A percentile compares a stretch with the other conserved stretches of the same genome.
phyloP scores from a whole-genome alignment of 2,329 filamentous ascomycete genomes.

The Alternaria triticimaculans region DNA sequence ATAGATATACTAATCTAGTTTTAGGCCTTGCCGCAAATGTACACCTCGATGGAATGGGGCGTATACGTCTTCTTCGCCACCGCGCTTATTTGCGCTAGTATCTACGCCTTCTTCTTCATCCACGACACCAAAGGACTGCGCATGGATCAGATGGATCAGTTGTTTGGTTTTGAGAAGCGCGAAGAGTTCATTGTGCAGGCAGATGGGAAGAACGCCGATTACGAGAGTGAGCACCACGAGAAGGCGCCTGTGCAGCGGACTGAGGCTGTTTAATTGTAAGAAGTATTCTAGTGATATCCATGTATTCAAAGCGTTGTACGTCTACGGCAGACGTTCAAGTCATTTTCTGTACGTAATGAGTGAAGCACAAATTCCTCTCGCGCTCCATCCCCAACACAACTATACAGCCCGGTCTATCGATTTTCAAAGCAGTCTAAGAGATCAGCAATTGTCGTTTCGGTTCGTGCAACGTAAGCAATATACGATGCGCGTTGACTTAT shows the following conservation, averaged over 20 bases:
- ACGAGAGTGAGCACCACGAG: constrained; percentile 26
- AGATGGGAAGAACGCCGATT: constrained; percentile 8
- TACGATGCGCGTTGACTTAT: neutral
- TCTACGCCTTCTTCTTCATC: constrained; percentile 51
- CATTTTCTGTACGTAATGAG: neutral
- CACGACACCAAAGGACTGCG: constrained; percentile 50
- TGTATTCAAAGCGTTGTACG: neutral
- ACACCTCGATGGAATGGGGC: constrained; percentile 49
- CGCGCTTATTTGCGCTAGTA: constrained; percentile 44
- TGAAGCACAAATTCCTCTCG: neutral
- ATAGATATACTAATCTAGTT: neutral
- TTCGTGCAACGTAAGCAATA: neutral
- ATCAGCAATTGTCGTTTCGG: neutral
- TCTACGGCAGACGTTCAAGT: neutral
- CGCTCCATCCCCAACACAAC: neutral
- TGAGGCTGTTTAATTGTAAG: neutral
- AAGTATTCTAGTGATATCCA: neutral
- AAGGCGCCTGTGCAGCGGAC: constrained; percentile 12
- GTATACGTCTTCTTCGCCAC: constrained; percentile 52
- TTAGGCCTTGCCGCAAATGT: constrained; percentile 51
- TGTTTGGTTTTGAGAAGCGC: constrained; percentile 43
- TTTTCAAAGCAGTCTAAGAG: neutral
- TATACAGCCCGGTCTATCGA: neutral
- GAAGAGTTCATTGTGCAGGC: constrained; percentile 9
- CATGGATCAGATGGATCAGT: constrained; percentile 48